Conservation (phyloP, 2,329 filamentous ascomycete genomes). For the Acarospora socialis region DNA sequence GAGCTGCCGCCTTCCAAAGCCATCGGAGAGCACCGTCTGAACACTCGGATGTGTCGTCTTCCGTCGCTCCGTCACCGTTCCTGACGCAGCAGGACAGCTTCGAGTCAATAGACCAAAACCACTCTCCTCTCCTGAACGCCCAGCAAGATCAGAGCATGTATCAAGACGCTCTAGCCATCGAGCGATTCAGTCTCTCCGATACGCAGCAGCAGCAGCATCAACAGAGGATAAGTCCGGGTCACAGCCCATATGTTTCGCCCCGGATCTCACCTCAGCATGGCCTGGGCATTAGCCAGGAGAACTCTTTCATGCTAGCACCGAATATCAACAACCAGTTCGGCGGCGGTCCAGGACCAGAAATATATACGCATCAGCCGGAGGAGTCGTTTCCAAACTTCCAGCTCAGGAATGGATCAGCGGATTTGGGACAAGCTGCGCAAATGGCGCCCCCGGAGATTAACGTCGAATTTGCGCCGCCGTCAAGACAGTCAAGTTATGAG, state of each 20-base stretch:
- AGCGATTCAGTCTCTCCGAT: constrained; percentile 67
- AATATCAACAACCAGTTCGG: constrained; percentile 34
- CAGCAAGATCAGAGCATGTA: constrained; percentile 58
- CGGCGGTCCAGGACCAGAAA: constrained; percentile 32
- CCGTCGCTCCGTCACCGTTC: constrained; percentile 70
- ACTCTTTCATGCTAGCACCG: constrained; percentile 31
- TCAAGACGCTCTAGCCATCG: constrained; percentile 63
- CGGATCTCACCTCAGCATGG: constrained; percentile 56
- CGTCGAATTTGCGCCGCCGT: background rate
- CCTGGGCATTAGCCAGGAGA: constrained; percentile 39
- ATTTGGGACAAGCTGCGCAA: constrained; percentile 53
- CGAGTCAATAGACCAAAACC: constrained; percentile 53
- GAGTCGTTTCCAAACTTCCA: constrained; percentile 34
- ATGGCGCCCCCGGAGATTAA: background rate
- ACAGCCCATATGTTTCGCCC: constrained; percentile 59
- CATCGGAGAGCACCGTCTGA: constrained; percentile 82
- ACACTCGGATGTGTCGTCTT: constrained; percentile 73
- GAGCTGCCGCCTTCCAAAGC: constrained; percentile 52
- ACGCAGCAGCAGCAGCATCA: constrained; percentile 34
- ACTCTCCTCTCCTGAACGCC: constrained; percentile 67
- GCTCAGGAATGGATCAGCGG: constrained; percentile 34
- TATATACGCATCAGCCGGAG: constrained; percentile 35
- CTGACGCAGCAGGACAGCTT: constrained; percentile 65
- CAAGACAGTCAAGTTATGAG: background rate
- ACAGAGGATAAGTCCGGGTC: constrained; percentile 44